These are phyloP conservation scores for Trichocomaceae sp. DNA, from an alignment of 2,329 filamentous ascomycete genomes.

Conservation along the genomic window DNA sequence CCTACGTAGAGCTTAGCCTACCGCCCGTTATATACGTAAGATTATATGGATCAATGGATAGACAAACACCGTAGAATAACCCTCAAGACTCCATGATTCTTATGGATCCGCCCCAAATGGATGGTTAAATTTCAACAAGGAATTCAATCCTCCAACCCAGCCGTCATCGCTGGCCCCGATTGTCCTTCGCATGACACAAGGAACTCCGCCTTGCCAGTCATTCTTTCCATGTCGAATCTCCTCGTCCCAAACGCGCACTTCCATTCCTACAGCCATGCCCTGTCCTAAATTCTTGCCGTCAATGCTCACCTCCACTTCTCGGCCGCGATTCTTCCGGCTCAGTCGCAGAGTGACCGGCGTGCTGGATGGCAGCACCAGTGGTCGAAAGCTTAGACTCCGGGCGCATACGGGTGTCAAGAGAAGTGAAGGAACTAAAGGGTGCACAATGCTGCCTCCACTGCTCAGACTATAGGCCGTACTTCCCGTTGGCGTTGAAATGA, in stretches of 20 bases:
- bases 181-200: slow-evolving; percentile 71
- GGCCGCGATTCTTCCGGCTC: slow-evolving; percentile 70
- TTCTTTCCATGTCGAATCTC: slow-evolving; percentile 53
- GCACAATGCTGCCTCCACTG: slow-evolving; percentile 85
- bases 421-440: slow-evolving; percentile 81
- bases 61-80: not conserved
- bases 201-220: slow-evolving; percentile 71
- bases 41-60: not conserved
- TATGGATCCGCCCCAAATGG: slow-evolving; percentile 68
- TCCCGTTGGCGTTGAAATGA: slow-evolving; percentile 88
- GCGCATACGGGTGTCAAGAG: slow-evolving; percentile 93
- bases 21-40: not conserved
- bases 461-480: slow-evolving; percentile 95
- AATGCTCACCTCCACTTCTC: slow-evolving; percentile 71
- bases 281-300: slow-evolving; percentile 63
- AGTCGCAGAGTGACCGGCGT: slow-evolving; percentile 76
- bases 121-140: slow-evolving; percentile 93
- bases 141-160: slow-evolving; percentile 93
- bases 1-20: too few relatives aligned
- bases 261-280: slow-evolving; percentile 66
- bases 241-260: slow-evolving; percentile 84
- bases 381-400: slow-evolving; percentile 83
- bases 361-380: slow-evolving; percentile 79
- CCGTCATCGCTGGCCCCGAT: slow-evolving; percentile 64
- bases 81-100: not conserved